These are phyloP conservation scores for Rhodosporidiobolus sp. DNA, from an alignment of 768 basidiomycete genomes.

Conservation along the genomic window DNA sequence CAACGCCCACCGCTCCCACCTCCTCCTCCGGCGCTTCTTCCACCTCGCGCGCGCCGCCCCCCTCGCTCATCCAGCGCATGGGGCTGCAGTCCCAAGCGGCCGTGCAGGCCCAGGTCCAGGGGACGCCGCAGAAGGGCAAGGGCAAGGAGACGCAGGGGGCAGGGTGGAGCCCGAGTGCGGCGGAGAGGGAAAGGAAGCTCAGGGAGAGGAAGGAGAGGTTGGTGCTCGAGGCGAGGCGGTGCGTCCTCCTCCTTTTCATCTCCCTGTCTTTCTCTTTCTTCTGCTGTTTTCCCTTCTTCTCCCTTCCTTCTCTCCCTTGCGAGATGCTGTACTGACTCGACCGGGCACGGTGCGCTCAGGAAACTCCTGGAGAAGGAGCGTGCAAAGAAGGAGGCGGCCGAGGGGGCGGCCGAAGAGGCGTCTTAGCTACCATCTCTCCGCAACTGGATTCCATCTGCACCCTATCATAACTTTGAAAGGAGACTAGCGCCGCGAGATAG, in stretches of 20 bases:
- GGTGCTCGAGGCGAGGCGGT: slow-evolving; percentile 39
- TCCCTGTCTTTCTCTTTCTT: too few species aligned
- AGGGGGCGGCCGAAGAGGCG: too few species aligned
- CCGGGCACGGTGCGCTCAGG: neutral
- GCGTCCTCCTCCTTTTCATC: neutral
- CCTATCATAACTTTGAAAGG: too few species aligned
- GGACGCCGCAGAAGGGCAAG: slow-evolving; percentile 33
- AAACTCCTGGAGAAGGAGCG: slow-evolving; percentile 19
- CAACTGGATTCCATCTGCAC: too few species aligned
- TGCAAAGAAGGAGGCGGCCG: neutral
- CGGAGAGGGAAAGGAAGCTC: slow-evolving; percentile 30
- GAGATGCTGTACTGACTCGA: too few species aligned
- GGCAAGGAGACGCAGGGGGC: neutral
- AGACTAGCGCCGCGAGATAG: too few species aligned
- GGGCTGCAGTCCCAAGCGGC: slow-evolving; percentile 13
- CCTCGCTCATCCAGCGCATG: slow-evolving; percentile 34
- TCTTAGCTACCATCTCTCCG: too few species aligned
- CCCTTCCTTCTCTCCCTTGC: too few species aligned
- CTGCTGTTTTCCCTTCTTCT: neutral
- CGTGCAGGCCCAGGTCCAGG: neutral
- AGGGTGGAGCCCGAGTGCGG: slow-evolving; percentile 14
- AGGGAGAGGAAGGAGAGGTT: slow-evolving; percentile 35
- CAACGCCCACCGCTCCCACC: neutral
- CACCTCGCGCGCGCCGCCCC: slow-evolving; percentile 7
- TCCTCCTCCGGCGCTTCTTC: neutral